phyloP scores from a whole-genome alignment of 2,329 filamentous ascomycete genomes.

The Ceratocystis cacaofunesta region DNA sequence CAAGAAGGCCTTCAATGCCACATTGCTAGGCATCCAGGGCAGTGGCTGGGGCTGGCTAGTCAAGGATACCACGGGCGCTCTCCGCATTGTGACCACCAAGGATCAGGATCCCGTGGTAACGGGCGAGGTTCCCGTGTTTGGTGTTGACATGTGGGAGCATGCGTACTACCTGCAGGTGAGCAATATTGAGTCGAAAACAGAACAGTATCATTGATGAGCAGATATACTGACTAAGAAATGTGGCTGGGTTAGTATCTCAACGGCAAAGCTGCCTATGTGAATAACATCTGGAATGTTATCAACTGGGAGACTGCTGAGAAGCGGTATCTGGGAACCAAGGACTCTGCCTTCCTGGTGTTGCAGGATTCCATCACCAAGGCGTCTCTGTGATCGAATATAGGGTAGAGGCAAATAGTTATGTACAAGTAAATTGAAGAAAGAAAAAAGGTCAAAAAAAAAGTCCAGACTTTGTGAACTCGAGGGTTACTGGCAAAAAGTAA shows the following conservation, averaged over 20 bases:
- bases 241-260: slow-evolving; percentile 50
- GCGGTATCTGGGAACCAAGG: slow-evolving; percentile 38
- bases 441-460: background rate
- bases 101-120: slow-evolving; percentile 67
- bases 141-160: slow-evolving; percentile 88
- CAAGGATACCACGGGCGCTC: slow-evolving; percentile 40
- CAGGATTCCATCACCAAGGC: slow-evolving; percentile 28
- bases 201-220: background rate
- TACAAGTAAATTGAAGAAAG: background rate
- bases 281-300: slow-evolving; percentile 64
- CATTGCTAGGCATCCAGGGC: slow-evolving; percentile 59
- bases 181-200: slow-evolving; percentile 8
- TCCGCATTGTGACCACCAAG: slow-evolving; percentile 67
- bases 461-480: background rate
- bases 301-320: slow-evolving; percentile 60
- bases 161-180: slow-evolving; percentile 70
- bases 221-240: background rate
- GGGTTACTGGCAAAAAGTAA: background rate
- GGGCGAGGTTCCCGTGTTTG: slow-evolving; percentile 52
- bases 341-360: slow-evolving; percentile 33
- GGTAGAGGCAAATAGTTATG: no score
- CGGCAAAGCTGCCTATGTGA: slow-evolving; percentile 58
- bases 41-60: slow-evolving; percentile 85
- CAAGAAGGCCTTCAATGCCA: slow-evolving; percentile 47
- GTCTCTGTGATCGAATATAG: background rate